phyloP scores from a whole-genome alignment of 2,329 filamentous ascomycete genomes.

The Cladosporium velox region DNA sequence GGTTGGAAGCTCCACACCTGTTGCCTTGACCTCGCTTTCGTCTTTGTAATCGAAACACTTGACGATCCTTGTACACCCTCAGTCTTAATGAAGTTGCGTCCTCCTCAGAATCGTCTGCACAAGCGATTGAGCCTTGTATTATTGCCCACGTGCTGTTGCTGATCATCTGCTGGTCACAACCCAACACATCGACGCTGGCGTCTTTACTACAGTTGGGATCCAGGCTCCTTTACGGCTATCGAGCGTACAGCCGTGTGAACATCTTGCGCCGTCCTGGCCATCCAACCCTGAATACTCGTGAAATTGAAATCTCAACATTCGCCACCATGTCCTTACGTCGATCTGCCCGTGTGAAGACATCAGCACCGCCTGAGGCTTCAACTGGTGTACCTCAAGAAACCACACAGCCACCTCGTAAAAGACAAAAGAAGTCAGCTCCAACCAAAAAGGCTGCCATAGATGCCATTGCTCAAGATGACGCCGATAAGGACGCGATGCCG shows the following conservation, averaged over 20 bases:
- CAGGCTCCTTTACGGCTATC: not conserved
- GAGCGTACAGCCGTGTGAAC: not conserved
- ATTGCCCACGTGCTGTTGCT: not conserved
- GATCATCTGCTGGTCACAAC: slow-evolving; percentile 1
- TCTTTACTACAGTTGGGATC: not conserved
- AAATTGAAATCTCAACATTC: not conserved
- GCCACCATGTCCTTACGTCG: slow-evolving; percentile 54
- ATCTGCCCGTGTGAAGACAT: slow-evolving; percentile 48
- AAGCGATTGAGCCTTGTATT: no score
- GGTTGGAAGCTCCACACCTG: slow-evolving; percentile 13
- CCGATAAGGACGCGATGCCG: slow-evolving; percentile 26
- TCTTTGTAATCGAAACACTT: not conserved
- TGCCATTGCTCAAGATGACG: slow-evolving; percentile 18
- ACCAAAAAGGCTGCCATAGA: slow-evolving; percentile 24
- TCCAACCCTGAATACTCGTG: not conserved
- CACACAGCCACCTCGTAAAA: slow-evolving; percentile 26
- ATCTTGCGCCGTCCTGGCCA: not conserved
- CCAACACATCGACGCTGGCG: not conserved
- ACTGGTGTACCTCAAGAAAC: slow-evolving; percentile 1
- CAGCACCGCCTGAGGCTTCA: slow-evolving; percentile 12
- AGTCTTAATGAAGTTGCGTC: not conserved
- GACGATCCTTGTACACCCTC: not conserved
- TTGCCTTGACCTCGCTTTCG: not conserved
- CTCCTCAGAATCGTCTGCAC: not conserved
- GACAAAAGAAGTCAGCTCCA: slow-evolving; percentile 28